Conservation (phyloP, 1,284 basidiomycete species). For the Neolentinus lepideus region DNA sequence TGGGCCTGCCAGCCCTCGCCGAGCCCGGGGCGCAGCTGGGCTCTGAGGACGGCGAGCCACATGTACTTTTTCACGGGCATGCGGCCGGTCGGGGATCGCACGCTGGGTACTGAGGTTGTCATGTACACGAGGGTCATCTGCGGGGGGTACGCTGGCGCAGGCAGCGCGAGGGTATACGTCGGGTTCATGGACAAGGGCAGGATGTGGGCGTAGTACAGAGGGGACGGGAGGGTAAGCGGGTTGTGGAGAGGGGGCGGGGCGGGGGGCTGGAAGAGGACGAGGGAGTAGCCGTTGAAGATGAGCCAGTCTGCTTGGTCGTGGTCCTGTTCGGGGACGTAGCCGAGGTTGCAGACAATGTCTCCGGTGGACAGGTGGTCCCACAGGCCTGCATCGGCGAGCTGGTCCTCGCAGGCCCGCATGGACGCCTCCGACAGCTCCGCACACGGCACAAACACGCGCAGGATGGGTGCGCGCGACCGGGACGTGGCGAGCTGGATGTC, state of each 20-base stretch:
- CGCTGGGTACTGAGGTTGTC: slow-evolving; percentile 41
- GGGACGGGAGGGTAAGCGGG: slow-evolving; percentile 56
- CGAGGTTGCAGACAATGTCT: slow-evolving; percentile 72
- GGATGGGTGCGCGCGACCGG: slow-evolving; percentile 59
- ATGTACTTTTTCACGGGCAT: slow-evolving; percentile 49
- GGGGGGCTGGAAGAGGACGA: slow-evolving; percentile 51
- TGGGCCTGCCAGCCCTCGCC: slow-evolving; percentile 68
- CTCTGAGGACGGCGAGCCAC: slow-evolving; percentile 51
- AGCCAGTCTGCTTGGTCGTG: slow-evolving; percentile 39
- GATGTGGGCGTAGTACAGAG: slow-evolving; percentile 67
- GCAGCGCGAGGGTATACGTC: slow-evolving; percentile 34
- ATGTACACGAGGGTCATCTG: slow-evolving; percentile 30
- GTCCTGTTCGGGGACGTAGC: slow-evolving; percentile 47
- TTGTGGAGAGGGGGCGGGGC: slow-evolving; percentile 43
- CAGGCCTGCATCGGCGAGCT: slow-evolving; percentile 52
- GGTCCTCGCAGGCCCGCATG: slow-evolving; percentile 52
- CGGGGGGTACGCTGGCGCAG: slow-evolving; percentile 26
- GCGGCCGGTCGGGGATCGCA: slow-evolving; percentile 47
- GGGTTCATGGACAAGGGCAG: slow-evolving; percentile 42
- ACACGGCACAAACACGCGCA: slow-evolving; percentile 71
- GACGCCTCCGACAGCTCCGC: slow-evolving; percentile 40
- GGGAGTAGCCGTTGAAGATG: slow-evolving; percentile 53
- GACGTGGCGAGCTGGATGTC: slow-evolving; percentile 54
- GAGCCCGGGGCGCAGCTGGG: slow-evolving; percentile 33
- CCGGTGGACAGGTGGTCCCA: slow-evolving; percentile 68